A percentile compares a stretch with the other conserved stretches of the same genome.
Evolutionary conservation across 2,329 filamentous ascomycete species (phyloP).

Genomic region (Fusarium sp.): DNA sequence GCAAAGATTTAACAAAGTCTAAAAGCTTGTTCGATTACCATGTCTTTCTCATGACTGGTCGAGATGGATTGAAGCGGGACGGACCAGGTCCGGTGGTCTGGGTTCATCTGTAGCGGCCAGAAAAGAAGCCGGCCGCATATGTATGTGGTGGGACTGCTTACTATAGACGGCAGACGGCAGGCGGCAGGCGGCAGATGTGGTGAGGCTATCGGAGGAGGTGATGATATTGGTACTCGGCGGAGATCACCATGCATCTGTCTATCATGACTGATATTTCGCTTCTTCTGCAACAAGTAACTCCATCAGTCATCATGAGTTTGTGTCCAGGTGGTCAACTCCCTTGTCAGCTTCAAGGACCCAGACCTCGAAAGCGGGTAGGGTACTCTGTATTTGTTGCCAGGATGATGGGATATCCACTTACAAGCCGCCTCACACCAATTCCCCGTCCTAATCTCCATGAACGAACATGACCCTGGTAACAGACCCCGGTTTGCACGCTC

Average conservation of each 20-base stretch:
- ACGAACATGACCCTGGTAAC: conserved; percentile 1
- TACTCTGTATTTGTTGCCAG: conserved; percentile 26
- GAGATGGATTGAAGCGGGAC: conserved; percentile 2
- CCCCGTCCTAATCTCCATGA: conserved; percentile 33
- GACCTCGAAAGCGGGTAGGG: conserved; percentile 12
- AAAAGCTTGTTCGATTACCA: conserved; percentile 27
- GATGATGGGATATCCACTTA: conserved; percentile 18
- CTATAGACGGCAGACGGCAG: neutral
- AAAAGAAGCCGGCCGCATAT: conserved; percentile 10
- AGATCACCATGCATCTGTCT: neutral
- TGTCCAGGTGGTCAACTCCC: conserved; percentile 15
- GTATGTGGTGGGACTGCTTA: conserved; percentile 9
- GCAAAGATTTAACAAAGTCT: conserved; percentile 16
- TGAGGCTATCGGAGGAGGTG: neutral
- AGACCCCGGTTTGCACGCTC: conserved; percentile 10
- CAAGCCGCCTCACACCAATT: conserved; percentile 31
- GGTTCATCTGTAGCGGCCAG: conserved; percentile 7
- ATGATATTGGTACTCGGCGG: neutral
- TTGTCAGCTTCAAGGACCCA: conserved; percentile 17
- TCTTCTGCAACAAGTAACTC: neutral
- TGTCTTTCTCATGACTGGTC: conserved; percentile 7
- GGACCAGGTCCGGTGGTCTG: conserved; percentile 2
- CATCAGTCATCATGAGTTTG: conserved; percentile 8
- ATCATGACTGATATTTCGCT: neutral
- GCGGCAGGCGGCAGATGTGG: neutral